Percentiles rank a stretch among this genome's conserved stretches.
phyloP scores from a whole-genome alignment of 208 protist genomes.

The Leishmania major region DNA sequence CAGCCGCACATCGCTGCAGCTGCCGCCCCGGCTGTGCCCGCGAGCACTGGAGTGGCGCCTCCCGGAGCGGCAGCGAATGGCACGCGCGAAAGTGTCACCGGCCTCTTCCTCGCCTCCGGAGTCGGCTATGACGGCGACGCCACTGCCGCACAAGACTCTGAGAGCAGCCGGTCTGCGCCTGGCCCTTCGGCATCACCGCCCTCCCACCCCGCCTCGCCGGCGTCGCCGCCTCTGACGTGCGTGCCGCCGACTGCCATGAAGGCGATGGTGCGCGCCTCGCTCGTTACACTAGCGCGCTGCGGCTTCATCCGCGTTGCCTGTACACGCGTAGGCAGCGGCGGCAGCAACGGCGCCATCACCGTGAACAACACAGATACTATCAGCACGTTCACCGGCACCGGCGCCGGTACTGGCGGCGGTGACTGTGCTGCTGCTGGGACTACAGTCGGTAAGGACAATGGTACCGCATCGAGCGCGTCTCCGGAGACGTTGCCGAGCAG shows the following conservation, averaged over 20 bases:
- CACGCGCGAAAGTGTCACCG: background rate
- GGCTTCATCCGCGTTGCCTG: slow-evolving; percentile 4
- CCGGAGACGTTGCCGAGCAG: background rate
- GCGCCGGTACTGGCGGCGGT: background rate
- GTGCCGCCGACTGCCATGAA: slow-evolving; percentile 18
- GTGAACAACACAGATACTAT: background rate
- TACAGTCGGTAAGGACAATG: background rate
- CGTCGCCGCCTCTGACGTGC: background rate
- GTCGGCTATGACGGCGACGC: background rate
- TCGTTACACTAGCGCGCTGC: slow-evolving; percentile 26
- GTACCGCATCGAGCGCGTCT: background rate
- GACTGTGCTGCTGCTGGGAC: background rate
- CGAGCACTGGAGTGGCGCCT: background rate
- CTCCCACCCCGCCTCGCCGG: background rate
- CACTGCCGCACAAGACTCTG: slow-evolving; percentile 6
- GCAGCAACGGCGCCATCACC: background rate
- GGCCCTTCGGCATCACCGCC: background rate
- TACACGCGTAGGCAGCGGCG: background rate
- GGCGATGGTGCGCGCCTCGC: slow-evolving; percentile 20
- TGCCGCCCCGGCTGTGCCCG: background rate
- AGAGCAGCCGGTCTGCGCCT: slow-evolving; percentile 9
- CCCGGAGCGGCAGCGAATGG: background rate
- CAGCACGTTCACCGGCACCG: background rate
- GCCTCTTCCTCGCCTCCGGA: background rate
- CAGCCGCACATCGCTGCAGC: slow-evolving; percentile 1